phyloP scores from a whole-genome alignment of 768 basidiomycete species.

The Suillus sp. region DNA sequence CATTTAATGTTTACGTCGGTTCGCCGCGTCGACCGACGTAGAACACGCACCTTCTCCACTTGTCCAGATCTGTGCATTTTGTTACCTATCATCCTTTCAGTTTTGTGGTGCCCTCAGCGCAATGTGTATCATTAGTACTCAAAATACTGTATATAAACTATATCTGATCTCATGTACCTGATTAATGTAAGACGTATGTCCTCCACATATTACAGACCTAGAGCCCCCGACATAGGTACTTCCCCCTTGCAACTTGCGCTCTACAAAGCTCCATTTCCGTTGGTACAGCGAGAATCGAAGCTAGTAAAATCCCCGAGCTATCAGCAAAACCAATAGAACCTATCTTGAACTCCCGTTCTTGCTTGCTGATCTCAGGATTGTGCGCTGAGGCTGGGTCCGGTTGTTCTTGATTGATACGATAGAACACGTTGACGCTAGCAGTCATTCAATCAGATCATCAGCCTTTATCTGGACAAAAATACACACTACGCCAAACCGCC shows the following conservation, averaged over 20 bases:
- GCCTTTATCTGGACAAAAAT: neutral
- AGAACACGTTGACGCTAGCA: slow-evolving; percentile 84
- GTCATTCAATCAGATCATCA: slow-evolving; percentile 19
- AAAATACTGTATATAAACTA: neutral
- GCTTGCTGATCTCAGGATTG: slow-evolving; percentile 61
- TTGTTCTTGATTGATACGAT: slow-evolving; percentile 75
- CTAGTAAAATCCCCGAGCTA: slow-evolving; percentile 64
- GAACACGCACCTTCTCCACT: slow-evolving; percentile 1
- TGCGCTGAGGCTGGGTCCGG: slow-evolving; percentile 47
- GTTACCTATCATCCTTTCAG: slow-evolving; percentile 2
- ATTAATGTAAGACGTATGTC: slow-evolving; percentile 5
- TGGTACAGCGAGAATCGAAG: slow-evolving; percentile 42
- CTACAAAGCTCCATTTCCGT: slow-evolving; percentile 74
- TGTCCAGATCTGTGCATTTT: slow-evolving; percentile 6
- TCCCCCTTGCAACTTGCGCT: slow-evolving; percentile 69
- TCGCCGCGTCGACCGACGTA: slow-evolving; percentile 16
- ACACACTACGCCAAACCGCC: slow-evolving; percentile 90
- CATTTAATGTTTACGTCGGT: slow-evolving; percentile 61
- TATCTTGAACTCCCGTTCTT: slow-evolving; percentile 88
- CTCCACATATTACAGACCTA: slow-evolving; percentile 27
- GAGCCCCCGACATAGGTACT: slow-evolving; percentile 66
- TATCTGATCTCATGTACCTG: slow-evolving; percentile 14
- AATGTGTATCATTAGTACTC: slow-evolving; percentile 4
- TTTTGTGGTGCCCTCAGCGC: neutral
- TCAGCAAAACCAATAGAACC: slow-evolving; percentile 88